Conservation (phyloP, 768 basidiomycete species). For the Agaricus sinodeliciosus region DNA sequence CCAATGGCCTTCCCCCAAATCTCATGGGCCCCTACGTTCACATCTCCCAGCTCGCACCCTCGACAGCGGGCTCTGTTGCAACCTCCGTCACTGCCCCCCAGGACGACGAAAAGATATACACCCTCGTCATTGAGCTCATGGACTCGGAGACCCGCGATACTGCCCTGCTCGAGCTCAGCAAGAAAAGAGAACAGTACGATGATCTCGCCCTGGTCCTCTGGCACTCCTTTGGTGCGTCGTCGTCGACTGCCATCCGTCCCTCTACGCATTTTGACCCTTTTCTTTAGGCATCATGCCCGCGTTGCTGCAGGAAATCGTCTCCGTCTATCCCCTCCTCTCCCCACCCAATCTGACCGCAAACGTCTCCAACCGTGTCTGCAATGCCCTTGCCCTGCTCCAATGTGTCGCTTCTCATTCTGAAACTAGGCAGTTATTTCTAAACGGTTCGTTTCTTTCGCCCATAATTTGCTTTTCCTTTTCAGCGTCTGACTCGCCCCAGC, state of each 20-base stretch:
- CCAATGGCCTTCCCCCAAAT: conserved; percentile 18
- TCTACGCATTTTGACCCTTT: conserved; percentile 1
- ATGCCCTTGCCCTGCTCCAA: conserved; percentile 94
- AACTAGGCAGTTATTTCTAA: conserved; percentile 90
- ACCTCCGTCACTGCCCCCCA: conserved; percentile 26
- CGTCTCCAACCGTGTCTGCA: conserved; percentile 97
- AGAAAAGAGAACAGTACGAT: conserved; percentile 98
- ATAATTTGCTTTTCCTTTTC: background rate
- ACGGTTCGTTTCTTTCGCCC: conserved; percentile 48
- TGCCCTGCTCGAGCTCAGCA: conserved; percentile 92
- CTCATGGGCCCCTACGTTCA: background rate
- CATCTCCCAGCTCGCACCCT: background rate
- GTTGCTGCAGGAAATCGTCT: conserved; percentile 94
- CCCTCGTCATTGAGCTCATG: conserved; percentile 82
- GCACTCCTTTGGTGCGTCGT: conserved; percentile 86
- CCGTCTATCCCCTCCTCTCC: conserved; percentile 92
- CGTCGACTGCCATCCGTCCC: conserved; percentile 10
- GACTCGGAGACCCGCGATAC: conserved; percentile 79
- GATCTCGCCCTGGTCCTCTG: conserved; percentile 95
- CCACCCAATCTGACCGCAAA: conserved; percentile 96
- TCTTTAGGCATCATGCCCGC: conserved; percentile 91
- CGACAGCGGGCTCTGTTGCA: background rate
- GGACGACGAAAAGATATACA: conserved; percentile 76
- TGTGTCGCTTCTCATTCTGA: conserved; percentile 98
- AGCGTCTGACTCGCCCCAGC: conserved; percentile 63